Evolutionary conservation across 352 stramenopile genomes (phyloP).

Genomic region (Pythium insidiosum): DNA sequence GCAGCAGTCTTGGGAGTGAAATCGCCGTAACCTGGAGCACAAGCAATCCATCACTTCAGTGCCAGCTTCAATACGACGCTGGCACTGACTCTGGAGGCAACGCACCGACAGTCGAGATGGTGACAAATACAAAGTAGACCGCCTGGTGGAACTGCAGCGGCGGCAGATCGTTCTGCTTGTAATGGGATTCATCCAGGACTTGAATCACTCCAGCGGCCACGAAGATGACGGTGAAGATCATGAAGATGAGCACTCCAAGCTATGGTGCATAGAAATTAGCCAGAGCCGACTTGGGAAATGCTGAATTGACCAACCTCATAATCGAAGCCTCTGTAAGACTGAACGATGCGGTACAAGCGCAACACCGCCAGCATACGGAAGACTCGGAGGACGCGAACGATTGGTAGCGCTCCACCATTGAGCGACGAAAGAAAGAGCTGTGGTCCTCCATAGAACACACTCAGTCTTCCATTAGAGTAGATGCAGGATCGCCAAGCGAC

Average conservation of each 20-base stretch:
- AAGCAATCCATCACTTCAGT: too few relatives aligned
- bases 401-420: constrained; percentile 25
- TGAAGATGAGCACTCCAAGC: constrained; percentile 45
- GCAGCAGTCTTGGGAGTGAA: constrained; percentile 38
- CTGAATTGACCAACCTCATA: constrained; percentile 23
- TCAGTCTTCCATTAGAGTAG: too few relatives aligned
- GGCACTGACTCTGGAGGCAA: too few relatives aligned
- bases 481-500: too few relatives aligned
- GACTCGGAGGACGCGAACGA: constrained; percentile 43
- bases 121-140: constrained; percentile 67
- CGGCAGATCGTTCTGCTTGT: constrained; percentile 17
- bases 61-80: too few relatives aligned
- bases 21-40: constrained; percentile 40
- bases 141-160: constrained; percentile 49
- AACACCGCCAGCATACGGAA: constrained; percentile 50
- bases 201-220: constrained; percentile 49
- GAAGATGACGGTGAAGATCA: constrained; percentile 47
- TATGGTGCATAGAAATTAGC: not conserved
- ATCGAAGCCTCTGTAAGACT: constrained; percentile 46
- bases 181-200: constrained; percentile 48
- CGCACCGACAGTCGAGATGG: constrained; percentile 36
- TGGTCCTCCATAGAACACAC: too few relatives aligned
- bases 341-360: constrained; percentile 45
- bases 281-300: not conserved
- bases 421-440: constrained; percentile 29